These are phyloP conservation scores for Pyrenophora tritici-repentis DNA, from an alignment of 2,329 filamentous ascomycete species.

Conservation along the genomic window DNA sequence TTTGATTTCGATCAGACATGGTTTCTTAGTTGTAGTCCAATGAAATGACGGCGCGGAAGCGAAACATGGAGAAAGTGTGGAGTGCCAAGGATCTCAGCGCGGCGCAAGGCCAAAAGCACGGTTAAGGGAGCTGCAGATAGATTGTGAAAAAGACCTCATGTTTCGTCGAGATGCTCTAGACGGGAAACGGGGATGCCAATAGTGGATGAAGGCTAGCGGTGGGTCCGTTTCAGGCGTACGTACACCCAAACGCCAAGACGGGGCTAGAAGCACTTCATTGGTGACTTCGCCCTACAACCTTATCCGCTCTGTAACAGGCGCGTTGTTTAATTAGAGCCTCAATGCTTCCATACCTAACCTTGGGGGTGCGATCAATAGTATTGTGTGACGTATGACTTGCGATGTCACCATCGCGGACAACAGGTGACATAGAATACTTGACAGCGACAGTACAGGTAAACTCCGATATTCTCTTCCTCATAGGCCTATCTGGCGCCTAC, in stretches of 20 bases:
- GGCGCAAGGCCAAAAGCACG: background rate
- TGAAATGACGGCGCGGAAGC: background rate
- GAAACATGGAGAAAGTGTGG: background rate
- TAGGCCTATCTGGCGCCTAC: no score
- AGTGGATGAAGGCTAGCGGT: conserved; percentile 13
- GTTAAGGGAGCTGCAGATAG: conserved; percentile 12
- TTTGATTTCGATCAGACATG: conserved; percentile 14
- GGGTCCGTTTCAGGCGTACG: conserved; percentile 22
- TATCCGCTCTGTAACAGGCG: conserved; percentile 12
- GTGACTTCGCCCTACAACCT: conserved; percentile 4
- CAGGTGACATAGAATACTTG: no score
- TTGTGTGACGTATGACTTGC: conserved; percentile 1
- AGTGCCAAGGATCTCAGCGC: conserved; percentile 5
- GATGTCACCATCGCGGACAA: background rate
- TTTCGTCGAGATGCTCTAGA: conserved; percentile 11
- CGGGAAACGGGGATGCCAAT: conserved; percentile 2
- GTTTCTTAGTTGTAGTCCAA: conserved; percentile 16
- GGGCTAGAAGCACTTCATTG: conserved; percentile 6
- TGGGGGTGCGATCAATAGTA: background rate
- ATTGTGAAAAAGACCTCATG: conserved; percentile 6
- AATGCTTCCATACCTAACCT: background rate
- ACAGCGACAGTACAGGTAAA: no score
- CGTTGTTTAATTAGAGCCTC: conserved; percentile 4
- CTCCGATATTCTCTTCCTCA: no score
- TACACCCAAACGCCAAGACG: conserved; percentile 10